Conservation (phyloP, 164 flowering plant genomes). For the Chimonanthus praecox region DNA sequence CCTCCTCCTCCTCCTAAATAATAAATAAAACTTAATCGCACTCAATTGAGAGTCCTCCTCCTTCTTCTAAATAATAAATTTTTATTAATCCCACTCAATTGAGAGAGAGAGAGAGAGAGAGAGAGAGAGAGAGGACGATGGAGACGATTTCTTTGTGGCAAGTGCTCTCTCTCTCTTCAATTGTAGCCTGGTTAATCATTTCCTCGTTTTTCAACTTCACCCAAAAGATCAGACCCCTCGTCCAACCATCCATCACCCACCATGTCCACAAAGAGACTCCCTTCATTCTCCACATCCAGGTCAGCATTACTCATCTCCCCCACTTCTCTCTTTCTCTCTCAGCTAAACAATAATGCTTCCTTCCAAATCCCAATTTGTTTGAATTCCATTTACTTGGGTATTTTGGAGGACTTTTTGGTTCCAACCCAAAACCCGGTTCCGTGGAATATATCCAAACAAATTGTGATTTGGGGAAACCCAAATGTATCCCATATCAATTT, state of each 20-base stretch:
- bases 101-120: not conserved
- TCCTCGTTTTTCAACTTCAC: conserved; percentile 61
- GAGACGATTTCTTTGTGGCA: conserved; percentile 68
- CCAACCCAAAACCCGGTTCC: not conserved
- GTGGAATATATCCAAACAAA: no score
- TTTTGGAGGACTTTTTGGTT: not conserved
- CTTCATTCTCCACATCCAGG: conserved; percentile 79
- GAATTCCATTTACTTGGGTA: not conserved
- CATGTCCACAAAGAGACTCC: conserved; percentile 49
- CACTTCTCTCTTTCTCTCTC: conserved; percentile 1
- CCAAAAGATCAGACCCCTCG: conserved; percentile 62
- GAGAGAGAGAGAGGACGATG: conserved; percentile 22
- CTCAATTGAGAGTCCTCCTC: no score
- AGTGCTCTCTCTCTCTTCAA: conserved; percentile 34
- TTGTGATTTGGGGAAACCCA: no score
- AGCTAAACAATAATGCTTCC: not conserved
- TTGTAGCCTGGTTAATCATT: conserved; percentile 51
- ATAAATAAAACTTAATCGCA: no score
- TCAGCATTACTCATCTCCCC: conserved; percentile 17
- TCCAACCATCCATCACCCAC: conserved; percentile 65
- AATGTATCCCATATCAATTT: no score
- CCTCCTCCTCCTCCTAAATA: no score
- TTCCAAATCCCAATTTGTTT: not conserved
- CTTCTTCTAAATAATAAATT: no score
- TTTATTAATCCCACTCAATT: no score